Base-by-base conservation (phyloP, 2,329 filamentous ascomycete species). In the Pestalotiopsis fici region DNA sequence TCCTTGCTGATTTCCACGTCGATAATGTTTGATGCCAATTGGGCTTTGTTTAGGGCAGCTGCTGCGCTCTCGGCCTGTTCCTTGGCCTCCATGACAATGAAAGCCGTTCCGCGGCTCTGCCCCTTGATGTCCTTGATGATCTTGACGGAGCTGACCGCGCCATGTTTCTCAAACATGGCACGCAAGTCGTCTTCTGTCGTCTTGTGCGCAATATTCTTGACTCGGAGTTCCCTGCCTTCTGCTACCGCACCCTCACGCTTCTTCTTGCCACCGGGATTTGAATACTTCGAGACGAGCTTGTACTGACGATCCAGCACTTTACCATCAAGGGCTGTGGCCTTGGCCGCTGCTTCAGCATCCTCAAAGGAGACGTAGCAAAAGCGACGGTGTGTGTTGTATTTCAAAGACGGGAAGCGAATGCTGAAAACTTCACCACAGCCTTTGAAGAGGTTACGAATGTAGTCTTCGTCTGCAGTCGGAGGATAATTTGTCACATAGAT, bases 321-420 rank as follows among this genome's bases (percentile, higher is more conserved):
- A 28, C 91, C 91, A 74, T 98, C 87, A 61, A 97, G 86, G 67
- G 88, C 82, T 0, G 90, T 91, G 1, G 95, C 95, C 61, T 87
- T 88, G 50, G 88, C 85, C 0, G 94, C 93, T 64, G 88, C 87
- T n/a, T 86, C 85, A 2, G 86, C 80, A 37, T 89, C 88, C 60
- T 90, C 86, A 77, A 98, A 98, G n/a, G 97, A 93, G 6, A 98
- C 86, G 78, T 99, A 99, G 82, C 95, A 98, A 82, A 99, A 99
- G 27, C 96, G 91, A 37, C 96, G 93, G 73, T 93, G 91, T 1
- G 91, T 91, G 74, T 98, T 95, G 78, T 87, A 94, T 77, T 97
- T 97, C 64, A 99, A 87, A 66, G 94, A 97, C 2, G 96, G 96
- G 81, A 96, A 96, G 25, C 96, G 91, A 64, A 98, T 87, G 74